Percentiles rank a stretch among this genome's conserved stretches.
Evolutionary conservation across 306 rosid genomes (phyloP).

Genomic region (Vigna trinervia): DNA sequence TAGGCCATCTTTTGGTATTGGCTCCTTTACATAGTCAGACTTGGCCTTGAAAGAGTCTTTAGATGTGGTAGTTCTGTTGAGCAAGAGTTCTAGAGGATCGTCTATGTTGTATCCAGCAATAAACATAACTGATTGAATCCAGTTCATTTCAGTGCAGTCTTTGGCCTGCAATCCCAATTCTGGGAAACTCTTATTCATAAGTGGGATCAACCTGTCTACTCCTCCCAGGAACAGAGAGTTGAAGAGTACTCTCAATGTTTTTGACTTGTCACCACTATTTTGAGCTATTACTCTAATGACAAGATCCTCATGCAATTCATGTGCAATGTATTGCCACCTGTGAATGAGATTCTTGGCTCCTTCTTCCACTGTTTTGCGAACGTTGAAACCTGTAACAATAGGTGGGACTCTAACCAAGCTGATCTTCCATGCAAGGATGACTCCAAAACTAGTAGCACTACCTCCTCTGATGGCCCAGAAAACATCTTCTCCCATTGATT

Average conservation of each 20-base stretch:
- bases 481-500: constrained; percentile 64
- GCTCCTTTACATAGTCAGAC: constrained; percentile 60
- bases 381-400: constrained; percentile 49
- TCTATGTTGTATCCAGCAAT: constrained; percentile 47
- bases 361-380: constrained; percentile 47
- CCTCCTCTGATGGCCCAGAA: constrained; percentile 83
- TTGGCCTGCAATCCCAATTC: constrained; percentile 55
- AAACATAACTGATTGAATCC: constrained; percentile 59
- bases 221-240: constrained; percentile 54
- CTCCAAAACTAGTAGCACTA: constrained; percentile 64
- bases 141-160: constrained; percentile 67
- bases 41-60: constrained; percentile 66
- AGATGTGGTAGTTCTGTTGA: constrained; percentile 44
- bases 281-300: constrained; percentile 60
- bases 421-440: constrained; percentile 63
- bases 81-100: constrained; percentile 51
- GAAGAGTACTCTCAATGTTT: constrained; percentile 25
- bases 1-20: constrained; percentile 53
- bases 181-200: constrained; percentile 60
- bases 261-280: constrained; percentile 38
- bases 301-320: constrained; percentile 58
- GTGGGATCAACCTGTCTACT: constrained; percentile 40
- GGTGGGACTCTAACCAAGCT: constrained; percentile 55
- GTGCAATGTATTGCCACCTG: constrained; percentile 52
- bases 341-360: constrained; percentile 46